Evolutionary conservation across 768 basidiomycete genomes (phyloP).

Genomic region (Lactarius deliciosus): DNA sequence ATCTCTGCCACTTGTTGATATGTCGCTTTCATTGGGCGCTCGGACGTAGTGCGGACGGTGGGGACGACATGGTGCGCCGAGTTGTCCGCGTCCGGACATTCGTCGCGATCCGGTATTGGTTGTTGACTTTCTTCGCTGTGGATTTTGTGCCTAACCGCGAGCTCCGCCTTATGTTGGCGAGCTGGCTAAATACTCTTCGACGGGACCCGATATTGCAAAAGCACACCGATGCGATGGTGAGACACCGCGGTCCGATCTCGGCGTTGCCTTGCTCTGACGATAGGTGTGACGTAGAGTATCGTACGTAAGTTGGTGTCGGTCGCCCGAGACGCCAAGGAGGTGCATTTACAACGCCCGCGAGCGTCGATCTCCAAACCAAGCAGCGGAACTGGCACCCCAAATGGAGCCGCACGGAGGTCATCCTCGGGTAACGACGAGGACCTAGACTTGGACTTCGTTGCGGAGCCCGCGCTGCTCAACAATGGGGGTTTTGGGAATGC

Average conservation of each 20-base stretch:
- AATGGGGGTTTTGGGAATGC: slow-evolving; percentile 25
- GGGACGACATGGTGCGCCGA: slow-evolving; percentile 69
- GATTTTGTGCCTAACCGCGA: slow-evolving; percentile 85
- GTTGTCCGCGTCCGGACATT: slow-evolving; percentile 88
- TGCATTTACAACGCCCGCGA: slow-evolving; percentile 39
- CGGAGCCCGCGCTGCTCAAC: slow-evolving; percentile 42
- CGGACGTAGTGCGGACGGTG: slow-evolving; percentile 45
- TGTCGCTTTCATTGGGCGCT: slow-evolving; percentile 90
- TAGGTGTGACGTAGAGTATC: slow-evolving; percentile 53
- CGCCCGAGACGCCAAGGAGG: slow-evolving; percentile 75
- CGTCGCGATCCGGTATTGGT: slow-evolving; percentile 87
- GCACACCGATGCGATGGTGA: slow-evolving; percentile 69
- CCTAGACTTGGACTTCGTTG: slow-evolving; percentile 74
- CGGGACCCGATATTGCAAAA: slow-evolving; percentile 67
- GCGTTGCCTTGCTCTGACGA: slow-evolving; percentile 20
- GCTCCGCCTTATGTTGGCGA: slow-evolving; percentile 66
- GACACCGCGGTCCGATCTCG: slow-evolving; percentile 33
- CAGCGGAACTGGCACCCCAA: slow-evolving; percentile 13
- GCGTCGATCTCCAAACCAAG: slow-evolving; percentile 40
- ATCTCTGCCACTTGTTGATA: slow-evolving; percentile 79
- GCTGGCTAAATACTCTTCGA: slow-evolving; percentile 79
- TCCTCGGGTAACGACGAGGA: slow-evolving; percentile 59
- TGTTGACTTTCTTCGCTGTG: slow-evolving; percentile 84
- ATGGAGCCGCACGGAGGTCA: slow-evolving; percentile 34
- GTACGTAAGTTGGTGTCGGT: slow-evolving; percentile 82